Percentiles rank a stretch among this genome's conserved stretches.
Conservation (phyloP, 495 filamentous ascomycete species). For the Niebla homalea region DNA sequence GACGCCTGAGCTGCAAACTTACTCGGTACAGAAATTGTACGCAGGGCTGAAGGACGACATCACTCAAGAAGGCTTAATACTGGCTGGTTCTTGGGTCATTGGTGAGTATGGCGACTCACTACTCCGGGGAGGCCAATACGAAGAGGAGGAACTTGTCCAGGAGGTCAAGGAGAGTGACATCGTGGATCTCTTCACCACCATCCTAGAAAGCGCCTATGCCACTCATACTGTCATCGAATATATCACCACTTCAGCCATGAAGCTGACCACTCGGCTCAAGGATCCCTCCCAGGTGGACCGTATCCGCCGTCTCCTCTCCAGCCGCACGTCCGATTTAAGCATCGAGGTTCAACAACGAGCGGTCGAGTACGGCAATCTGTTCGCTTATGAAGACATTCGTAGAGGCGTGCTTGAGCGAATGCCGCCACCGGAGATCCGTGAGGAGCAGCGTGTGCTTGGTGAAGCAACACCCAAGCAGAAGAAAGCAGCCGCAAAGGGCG, state of each 20-base stretch:
- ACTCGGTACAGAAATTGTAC: slow-evolving; percentile 92
- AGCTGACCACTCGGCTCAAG: slow-evolving; percentile 78
- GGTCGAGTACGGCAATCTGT: slow-evolving; percentile 89
- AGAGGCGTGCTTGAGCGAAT: slow-evolving; percentile 90
- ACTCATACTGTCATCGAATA: slow-evolving; percentile 85
- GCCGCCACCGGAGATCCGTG: slow-evolving; percentile 91
- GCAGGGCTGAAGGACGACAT: slow-evolving; percentile 84
- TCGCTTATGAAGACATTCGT: slow-evolving; percentile 75
- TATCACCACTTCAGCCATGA: slow-evolving; percentile 88
- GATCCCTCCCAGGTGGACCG: slow-evolving; percentile 75
- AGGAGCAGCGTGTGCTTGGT: slow-evolving; percentile 81
- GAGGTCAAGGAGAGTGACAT: slow-evolving; percentile 84
- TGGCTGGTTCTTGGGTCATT: slow-evolving; percentile 95
- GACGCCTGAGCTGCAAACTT: slow-evolving; percentile 86
- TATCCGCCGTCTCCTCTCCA: slow-evolving; percentile 61
- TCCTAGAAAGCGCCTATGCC: slow-evolving; percentile 85
- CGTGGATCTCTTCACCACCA: slow-evolving; percentile 77
- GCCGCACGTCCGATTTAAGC: slow-evolving; percentile 69
- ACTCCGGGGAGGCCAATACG: slow-evolving; percentile 77
- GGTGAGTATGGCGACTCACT: slow-evolving; percentile 91
- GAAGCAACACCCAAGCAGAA: slow-evolving; percentile 59
- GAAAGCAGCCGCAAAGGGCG: slow-evolving; percentile 60
- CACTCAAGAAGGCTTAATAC: slow-evolving; percentile 85
- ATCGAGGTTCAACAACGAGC: slow-evolving; percentile 92
- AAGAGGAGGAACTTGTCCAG: slow-evolving; percentile 85